Evolutionary conservation across 306 rosid genomes (phyloP).

Genomic region (Lathyrus aphaca): DNA sequence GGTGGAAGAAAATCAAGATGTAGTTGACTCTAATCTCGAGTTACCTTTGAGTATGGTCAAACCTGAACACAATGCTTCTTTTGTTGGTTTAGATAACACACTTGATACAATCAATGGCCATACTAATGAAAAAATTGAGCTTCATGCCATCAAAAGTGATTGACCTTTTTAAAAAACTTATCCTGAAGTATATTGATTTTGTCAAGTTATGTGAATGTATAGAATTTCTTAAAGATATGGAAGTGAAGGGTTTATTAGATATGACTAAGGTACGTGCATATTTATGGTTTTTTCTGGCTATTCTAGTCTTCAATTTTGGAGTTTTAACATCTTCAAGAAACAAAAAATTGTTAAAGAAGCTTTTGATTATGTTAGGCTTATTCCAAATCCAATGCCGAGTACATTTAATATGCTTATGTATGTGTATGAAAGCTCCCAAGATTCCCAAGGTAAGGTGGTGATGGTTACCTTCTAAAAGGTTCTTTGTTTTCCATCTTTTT

Average conservation of each 20-base stretch:
- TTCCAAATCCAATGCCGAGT: constrained; percentile 83
- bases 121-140: constrained; percentile 45
- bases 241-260: constrained; percentile 67
- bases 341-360: constrained; percentile 87
- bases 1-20: constrained; percentile 54
- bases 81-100: constrained; percentile 37
- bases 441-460: constrained; percentile 64
- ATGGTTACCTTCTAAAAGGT: constrained; percentile 20
- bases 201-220: constrained; percentile 70
- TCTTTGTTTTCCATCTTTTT: constrained; percentile 34
- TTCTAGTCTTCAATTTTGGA: constrained; percentile 35
- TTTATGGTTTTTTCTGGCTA: constrained; percentile 31
- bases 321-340: constrained; percentile 75
- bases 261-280: constrained; percentile 78
- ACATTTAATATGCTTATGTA: constrained; percentile 98
- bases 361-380: constrained; percentile 76
- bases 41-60: constrained; percentile 42
- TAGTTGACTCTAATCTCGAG: constrained; percentile 49
- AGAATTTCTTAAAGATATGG: constrained; percentile 80
- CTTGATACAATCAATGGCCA: constrained; percentile 41
- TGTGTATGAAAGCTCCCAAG: constrained; percentile 79
- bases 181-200: constrained; percentile 37
- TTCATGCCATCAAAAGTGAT: constrained; percentile 39
- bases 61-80: constrained; percentile 38
- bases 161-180: constrained; percentile 45